Conservation (phyloP, 2,329 filamentous ascomycete genomes). For the Stagonosporopsis rhizophila region DNA sequence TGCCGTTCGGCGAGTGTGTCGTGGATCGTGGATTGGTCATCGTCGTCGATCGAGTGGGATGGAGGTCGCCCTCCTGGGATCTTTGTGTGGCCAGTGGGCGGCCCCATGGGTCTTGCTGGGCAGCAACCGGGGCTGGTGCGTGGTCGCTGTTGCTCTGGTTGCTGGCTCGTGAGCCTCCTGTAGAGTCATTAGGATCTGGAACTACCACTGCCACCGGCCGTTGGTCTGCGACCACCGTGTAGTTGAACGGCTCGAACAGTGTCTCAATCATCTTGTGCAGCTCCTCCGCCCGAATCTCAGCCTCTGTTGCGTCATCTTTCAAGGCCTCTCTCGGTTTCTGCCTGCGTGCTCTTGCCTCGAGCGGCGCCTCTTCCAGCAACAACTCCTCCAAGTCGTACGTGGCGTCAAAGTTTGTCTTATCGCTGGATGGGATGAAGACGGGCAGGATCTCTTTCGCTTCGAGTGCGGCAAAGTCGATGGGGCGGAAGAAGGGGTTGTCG, state of each 20-base stretch:
- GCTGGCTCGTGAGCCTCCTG: constrained; percentile 41
- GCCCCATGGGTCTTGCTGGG: constrained; percentile 43
- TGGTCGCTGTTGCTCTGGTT: constrained; percentile 45
- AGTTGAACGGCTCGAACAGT: constrained; percentile 94
- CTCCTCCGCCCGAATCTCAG: constrained; percentile 94
- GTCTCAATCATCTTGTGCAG: constrained; percentile 93
- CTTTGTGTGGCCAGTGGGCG: constrained; percentile 41
- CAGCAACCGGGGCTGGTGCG: constrained; percentile 40
- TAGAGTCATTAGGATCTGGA: constrained; percentile 38
- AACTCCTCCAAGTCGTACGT: constrained; percentile 97
- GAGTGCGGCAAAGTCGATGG: constrained; percentile 82
- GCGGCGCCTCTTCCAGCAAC: constrained; percentile 88
- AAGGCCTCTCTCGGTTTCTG: constrained; percentile 93
- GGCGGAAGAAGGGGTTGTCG: constrained; percentile 86
- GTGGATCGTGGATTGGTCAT: constrained; percentile 51
- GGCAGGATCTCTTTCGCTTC: constrained; percentile 89
- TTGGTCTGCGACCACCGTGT: constrained; percentile 82
- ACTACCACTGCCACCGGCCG: constrained; percentile 54
- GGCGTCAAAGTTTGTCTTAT: constrained; percentile 99
- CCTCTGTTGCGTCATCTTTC: constrained; percentile 92
- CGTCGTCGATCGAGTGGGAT: constrained; percentile 44
- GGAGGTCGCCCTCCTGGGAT: constrained; percentile 50
- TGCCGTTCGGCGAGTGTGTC: constrained; percentile 57
- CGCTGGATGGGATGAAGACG: constrained; percentile 89
- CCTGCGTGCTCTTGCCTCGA: constrained; percentile 89